These are phyloP conservation scores for Botrytis byssoidea DNA, from an alignment of 2,329 filamentous ascomycete species.

Conservation along the genomic window DNA sequence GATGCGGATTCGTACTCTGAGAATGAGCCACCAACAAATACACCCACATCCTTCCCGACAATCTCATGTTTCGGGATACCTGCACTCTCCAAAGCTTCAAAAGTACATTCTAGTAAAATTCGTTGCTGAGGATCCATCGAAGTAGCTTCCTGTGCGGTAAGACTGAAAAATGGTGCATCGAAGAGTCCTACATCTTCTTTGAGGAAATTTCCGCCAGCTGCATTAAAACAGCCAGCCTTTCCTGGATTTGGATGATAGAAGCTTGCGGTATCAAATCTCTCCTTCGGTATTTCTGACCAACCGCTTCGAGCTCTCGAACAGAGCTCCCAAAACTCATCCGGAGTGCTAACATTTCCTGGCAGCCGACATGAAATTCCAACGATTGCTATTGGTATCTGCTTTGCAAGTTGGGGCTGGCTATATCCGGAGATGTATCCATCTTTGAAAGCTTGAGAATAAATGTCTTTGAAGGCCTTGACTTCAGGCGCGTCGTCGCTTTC, in stretches of 20 bases:
- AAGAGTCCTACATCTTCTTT: conserved; percentile 19
- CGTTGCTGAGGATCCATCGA: conserved; percentile 39
- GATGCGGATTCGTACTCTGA: conserved; percentile 20
- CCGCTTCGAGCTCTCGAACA: conserved; percentile 57
- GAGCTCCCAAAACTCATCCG: conserved; percentile 70
- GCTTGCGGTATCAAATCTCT: conserved; percentile 18
- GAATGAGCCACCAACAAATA: conserved; percentile 26
- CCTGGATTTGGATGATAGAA: conserved; percentile 21
- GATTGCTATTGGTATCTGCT: conserved; percentile 45
- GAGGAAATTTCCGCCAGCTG: conserved; percentile 12
- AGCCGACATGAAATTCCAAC: conserved; percentile 53
- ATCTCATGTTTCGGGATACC: conserved; percentile 26
- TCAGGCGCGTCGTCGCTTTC: background rate
- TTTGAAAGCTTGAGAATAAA: conserved; percentile 20
- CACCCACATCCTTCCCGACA: conserved; percentile 29
- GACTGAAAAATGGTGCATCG: conserved; percentile 19
- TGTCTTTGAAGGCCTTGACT: conserved; percentile 16
- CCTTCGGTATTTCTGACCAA: conserved; percentile 22
- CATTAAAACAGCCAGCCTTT: conserved; percentile 19
- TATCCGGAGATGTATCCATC: conserved; percentile 21
- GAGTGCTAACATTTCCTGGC: conserved; percentile 46
- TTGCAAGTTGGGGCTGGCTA: conserved; percentile 16
- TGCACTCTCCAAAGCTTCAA: conserved; percentile 35
- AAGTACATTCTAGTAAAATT: conserved; percentile 34
- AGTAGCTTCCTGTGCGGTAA: conserved; percentile 30